Evolutionary conservation across 352 stramenopile genomes (phyloP), one percentile per base, ranked within the genome.

Genomic region (Phytophthora nicotianae): DNA sequence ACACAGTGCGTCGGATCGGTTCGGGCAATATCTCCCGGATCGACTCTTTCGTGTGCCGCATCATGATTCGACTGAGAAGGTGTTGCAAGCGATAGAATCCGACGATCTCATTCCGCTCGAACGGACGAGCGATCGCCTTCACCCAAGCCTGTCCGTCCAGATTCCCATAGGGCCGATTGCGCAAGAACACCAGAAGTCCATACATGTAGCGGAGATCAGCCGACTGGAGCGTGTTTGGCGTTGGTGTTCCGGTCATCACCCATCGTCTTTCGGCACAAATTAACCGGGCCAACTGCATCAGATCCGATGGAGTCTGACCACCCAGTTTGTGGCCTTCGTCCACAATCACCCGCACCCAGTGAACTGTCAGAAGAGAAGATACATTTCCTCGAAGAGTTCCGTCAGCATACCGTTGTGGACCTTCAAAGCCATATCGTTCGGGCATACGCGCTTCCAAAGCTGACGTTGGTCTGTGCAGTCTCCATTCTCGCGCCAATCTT

Each of bases 241-340:
- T 98, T n/a, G 97, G 97, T 21, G 97, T 99, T 45, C 97, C 97
- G 5, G 95, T 99, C 95, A 99, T 98, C 16, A 97, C 88, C 96
- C 96, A 99, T 16, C 93, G 77, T 50, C 91, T 85, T 50, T 97
- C 79, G 2, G 89, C 89, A 27, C 74, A 85, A 9, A 98, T 58
- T 17, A 93, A 50, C 24, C 85, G 71, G 5, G 96, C 89, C 60
- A 98, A 91, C 10, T 85, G 62, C 64, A 95, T 95, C 23, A 94
- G 75, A 51, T 85, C 79, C 2, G 75, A 84, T 40, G 77, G 64
- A 19, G 72, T 76, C 23, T 76, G 80, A 6, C 81, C 81, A 23
- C 90, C 92, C 6, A 98, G 65, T 58, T 97, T 96, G 69, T 98
- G 95, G 9, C 96, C 96, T 84, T 99, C 96, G 59, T 99, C 95